A percentile compares a stretch with the other conserved stretches of the same genome.
These are phyloP conservation scores for Rhodamnia rubescens DNA, from an alignment of 345 rosid species.

Conservation along the genomic window DNA sequence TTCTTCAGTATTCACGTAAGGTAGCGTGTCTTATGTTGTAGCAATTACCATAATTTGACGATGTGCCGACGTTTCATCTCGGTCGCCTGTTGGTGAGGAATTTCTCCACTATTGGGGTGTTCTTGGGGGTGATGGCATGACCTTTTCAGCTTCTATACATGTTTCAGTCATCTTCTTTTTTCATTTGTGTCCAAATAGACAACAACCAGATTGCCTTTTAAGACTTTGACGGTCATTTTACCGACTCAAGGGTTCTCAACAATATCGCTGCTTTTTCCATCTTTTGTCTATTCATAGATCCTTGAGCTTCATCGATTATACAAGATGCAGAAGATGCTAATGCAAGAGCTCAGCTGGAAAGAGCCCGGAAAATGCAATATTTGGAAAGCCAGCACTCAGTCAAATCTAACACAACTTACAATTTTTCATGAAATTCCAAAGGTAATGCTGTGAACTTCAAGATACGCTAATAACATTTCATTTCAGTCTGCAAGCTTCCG, in stretches of 20 bases:
- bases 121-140: not conserved
- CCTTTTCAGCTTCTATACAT: not conserved
- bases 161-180: not conserved
- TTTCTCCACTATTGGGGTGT: not conserved
- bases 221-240: not conserved
- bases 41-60: not conserved
- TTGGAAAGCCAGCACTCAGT: conserved; percentile 10
- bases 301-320: conserved; percentile 34
- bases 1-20: not conserved
- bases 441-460: not conserved
- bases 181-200: not conserved
- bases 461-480: not conserved
- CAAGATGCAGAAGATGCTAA: conserved; percentile 22
- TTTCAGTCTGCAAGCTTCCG: not conserved
- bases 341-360: conserved; percentile 14
- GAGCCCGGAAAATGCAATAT: conserved; percentile 5
- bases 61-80: not conserved
- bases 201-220: not conserved
- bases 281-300: conserved; percentile 16
- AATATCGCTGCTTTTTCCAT: not conserved
- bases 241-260: not conserved
- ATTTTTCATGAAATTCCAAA: not conserved
- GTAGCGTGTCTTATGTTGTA: not conserved
- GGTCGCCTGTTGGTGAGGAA: not conserved
- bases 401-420: not conserved